Evolutionary conservation across 805 yeast genomes (phyloP).

Genomic region (Myxozyma neotropica): DNA sequence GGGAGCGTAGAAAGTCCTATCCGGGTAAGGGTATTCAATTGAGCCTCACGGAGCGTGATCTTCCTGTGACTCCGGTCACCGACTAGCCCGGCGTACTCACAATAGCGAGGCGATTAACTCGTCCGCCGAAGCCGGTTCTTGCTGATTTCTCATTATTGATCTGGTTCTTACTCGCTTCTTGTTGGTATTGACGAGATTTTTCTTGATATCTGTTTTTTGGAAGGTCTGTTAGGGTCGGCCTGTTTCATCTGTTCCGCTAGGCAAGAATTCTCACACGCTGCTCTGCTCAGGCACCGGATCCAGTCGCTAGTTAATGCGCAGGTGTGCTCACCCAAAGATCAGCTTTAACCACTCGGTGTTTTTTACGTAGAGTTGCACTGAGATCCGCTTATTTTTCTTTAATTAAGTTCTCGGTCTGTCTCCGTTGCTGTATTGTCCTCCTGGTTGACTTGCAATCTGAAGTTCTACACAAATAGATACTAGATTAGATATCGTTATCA

Average conservation of each 20-base stretch:
- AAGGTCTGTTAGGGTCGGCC: too few relatives aligned
- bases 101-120: not conserved
- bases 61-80: not conserved
- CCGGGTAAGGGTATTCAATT: not conserved
- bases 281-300: not conserved
- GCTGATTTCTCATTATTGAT: too few relatives aligned
- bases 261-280: too few relatives aligned
- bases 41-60: conserved; percentile 7
- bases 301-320: conserved; percentile 4
- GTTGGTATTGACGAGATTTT: too few relatives aligned
- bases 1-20: not conserved
- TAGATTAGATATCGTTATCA: not conserved
- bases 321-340: not conserved
- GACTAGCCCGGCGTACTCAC: not conserved
- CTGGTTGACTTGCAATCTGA: not conserved
- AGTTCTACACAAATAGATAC: not conserved
- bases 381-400: not conserved
- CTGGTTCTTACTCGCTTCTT: not conserved
- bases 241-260: too few relatives aligned
- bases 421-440: too few relatives aligned
- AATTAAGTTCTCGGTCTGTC: not conserved
- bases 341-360: not conserved
- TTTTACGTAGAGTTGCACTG: too few relatives aligned
- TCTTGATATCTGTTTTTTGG: too few relatives aligned
- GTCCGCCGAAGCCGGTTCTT: not conserved